Evolutionary conservation across 306 rosid genomes (phyloP).

Genomic region (Arachis stenosperma): DNA sequence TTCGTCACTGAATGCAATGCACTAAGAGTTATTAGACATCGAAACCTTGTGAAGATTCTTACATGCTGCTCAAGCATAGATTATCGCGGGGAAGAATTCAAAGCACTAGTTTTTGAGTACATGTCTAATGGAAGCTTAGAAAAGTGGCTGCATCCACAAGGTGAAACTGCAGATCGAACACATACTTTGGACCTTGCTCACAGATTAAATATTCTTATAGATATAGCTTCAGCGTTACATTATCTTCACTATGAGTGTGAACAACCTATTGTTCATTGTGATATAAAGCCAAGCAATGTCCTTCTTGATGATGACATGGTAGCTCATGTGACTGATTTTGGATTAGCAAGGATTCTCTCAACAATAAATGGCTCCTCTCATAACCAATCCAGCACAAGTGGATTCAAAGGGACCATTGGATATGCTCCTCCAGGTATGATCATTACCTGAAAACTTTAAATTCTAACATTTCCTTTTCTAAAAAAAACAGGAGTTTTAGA

Average conservation of each 20-base stretch:
- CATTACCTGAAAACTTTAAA: too few relatives aligned
- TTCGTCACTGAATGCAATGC: neutral
- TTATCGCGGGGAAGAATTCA: neutral
- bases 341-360: neutral
- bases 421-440: neutral
- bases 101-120: neutral
- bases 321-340: neutral
- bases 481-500: too few relatives aligned
- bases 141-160: neutral
- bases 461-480: too few relatives aligned
- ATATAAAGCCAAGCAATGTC: neutral
- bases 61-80: neutral
- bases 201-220: neutral
- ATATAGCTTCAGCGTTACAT: neutral
- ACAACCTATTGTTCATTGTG: neutral
- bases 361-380: neutral
- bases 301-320: neutral
- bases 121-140: neutral
- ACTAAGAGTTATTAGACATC: neutral
- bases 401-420: neutral
- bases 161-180: neutral
- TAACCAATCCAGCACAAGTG: neutral
- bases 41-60: neutral
- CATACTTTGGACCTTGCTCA: neutral
- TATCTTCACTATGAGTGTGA: neutral